Evolutionary conservation across 2,329 filamentous ascomycete genomes (phyloP).

Genomic region (Bipolaris sorokiniana): DNA sequence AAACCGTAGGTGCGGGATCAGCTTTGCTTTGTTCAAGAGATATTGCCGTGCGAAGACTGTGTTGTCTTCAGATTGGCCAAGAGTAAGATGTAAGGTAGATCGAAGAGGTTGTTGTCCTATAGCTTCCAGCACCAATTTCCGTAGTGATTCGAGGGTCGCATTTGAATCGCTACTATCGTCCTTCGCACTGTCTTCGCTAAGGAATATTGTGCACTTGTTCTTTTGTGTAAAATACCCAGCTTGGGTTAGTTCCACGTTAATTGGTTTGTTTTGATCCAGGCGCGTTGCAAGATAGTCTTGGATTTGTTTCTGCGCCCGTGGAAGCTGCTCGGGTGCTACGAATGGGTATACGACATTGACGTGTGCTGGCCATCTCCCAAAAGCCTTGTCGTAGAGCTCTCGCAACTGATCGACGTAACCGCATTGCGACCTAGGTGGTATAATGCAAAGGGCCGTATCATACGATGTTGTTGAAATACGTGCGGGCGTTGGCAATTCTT

Average conservation of each 20-base stretch:
- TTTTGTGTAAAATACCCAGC: constrained; percentile 59
- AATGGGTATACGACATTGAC: constrained; percentile 72
- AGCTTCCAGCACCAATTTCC: constrained; percentile 28
- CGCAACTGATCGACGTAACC: constrained; percentile 61
- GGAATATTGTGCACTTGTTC: constrained; percentile 54
- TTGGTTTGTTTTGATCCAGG: neutral
- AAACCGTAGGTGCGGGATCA: constrained; percentile 60
- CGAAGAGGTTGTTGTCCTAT: constrained; percentile 28
- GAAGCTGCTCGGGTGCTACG: constrained; percentile 57
- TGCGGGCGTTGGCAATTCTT: constrained; percentile 1
- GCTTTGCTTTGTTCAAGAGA: constrained; percentile 59
- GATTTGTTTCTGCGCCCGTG: constrained; percentile 52
- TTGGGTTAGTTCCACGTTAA: constrained; percentile 44
- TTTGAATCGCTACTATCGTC: neutral
- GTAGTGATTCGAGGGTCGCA: constrained; percentile 24
- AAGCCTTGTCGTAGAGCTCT: constrained; percentile 67
- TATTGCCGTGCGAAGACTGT: constrained; percentile 56
- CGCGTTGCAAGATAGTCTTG: constrained; percentile 40
- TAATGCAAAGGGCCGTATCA: constrained; percentile 66
- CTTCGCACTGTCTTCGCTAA: constrained; percentile 27
- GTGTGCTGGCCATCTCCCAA: constrained; percentile 69
- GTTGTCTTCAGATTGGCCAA: constrained; percentile 63
- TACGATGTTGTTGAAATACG: constrained; percentile 50
- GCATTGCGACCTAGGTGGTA: constrained; percentile 61
- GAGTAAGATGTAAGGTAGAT: constrained; percentile 61